Conservation (phyloP, 441 rosid species). For the Adansonia rubrostipa region DNA sequence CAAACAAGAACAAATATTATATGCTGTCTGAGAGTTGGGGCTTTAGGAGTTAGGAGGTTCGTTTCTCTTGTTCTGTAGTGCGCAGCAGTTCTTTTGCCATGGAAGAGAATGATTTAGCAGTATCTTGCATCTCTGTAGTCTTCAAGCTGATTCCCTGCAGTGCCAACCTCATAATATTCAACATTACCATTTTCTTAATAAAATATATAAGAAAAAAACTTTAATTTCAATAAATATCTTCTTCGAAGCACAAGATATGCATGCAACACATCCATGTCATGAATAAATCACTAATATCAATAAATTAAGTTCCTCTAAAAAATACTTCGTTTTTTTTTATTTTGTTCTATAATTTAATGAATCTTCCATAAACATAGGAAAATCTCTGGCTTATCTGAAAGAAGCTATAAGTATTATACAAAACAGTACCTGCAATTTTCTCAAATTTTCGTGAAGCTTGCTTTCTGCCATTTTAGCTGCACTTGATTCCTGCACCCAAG, state of each 20-base stretch:
- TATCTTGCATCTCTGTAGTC: slow-evolving; percentile 83
- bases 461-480: slow-evolving; percentile 77
- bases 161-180: slow-evolving; percentile 6
- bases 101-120: slow-evolving; percentile 85
- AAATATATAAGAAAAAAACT: too few species aligned
- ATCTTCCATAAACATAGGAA: neutral
- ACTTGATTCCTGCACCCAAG: slow-evolving; percentile 62
- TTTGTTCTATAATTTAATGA: neutral
- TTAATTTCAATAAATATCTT: neutral
- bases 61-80: slow-evolving; percentile 64
- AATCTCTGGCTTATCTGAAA: neutral
- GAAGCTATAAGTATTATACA: neutral
- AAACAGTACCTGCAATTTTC: slow-evolving; percentile 70
- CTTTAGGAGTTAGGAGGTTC: slow-evolving; percentile 34
- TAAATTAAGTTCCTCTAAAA: neutral
- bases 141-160: slow-evolving; percentile 74
- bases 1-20: neutral
- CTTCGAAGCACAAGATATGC: neutral
- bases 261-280: neutral
- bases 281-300: slow-evolving; percentile 15
- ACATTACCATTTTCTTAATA: neutral
- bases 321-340: neutral
- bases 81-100: slow-evolving; percentile 77
- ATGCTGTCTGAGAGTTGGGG: neutral
- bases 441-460: slow-evolving; percentile 80